Base-by-base conservation (phyloP, 306 rosid species). In the Trifolium fragiferum region DNA sequence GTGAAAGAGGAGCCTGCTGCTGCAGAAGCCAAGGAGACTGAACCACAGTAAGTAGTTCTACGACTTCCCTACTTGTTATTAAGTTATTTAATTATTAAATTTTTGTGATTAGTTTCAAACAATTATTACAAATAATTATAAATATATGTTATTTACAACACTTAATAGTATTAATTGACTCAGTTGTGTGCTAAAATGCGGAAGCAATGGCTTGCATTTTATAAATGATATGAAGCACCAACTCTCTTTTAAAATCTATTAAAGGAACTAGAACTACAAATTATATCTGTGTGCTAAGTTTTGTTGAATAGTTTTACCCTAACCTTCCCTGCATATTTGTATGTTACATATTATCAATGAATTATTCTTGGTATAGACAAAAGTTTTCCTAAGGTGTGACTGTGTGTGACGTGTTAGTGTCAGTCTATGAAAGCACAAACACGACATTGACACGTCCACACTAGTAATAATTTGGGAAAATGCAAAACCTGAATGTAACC, bases 21-120 rank as follows among this genome's bases (percentile, higher is more conserved):
- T 38, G 81, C 70, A 10, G 95, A 87, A 76, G 77, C 74, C n/a
- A 81, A 85, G 70, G 96, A 90, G 83, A 71, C 84, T 5, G 93
- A 86, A 69, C 80, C 80, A 70, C 86, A 85, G 99, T 95, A 87
- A 90, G 93, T 38, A 59, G 16, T 64, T 76, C 70, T 63, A 44
- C 59, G 60, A 71, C 11, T 23, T 79, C 33, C 43, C 49, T 1
- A 30, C 30, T 66, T 70, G 57, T 70, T 68, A 58, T 66, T 14
- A 10, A 66, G 57, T 70, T 62, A 75, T 27, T 59, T 46, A 54
- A 57, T 66, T 64, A 51, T 78, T 23, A 53, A 32, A 59, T 65
- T 40, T 20, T 50, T 68, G 21, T 30, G 33, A 30, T 30, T 30
- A 4, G 33, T 30, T 30, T 30, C 33, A 27, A 27, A 27, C 32